Evolutionary conservation across 2,329 filamentous ascomycete species (phyloP).

Genomic region (Fusarium globosum): DNA sequence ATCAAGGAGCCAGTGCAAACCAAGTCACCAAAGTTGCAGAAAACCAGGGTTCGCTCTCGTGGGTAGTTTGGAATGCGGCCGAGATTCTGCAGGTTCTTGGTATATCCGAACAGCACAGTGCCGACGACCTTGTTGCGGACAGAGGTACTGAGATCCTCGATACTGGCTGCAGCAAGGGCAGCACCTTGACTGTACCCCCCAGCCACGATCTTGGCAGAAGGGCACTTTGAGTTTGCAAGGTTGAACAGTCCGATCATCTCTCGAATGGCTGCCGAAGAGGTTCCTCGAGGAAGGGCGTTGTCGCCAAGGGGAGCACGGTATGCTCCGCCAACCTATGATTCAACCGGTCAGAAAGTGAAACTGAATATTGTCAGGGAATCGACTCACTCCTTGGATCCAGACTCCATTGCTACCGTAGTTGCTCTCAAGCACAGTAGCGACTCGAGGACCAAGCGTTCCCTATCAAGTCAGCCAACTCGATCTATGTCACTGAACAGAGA

Average conservation of each 20-base stretch:
- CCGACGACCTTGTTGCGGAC: slow-evolving; percentile 52
- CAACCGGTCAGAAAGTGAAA: rapidly evolving
- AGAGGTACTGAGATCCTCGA: slow-evolving; percentile 48
- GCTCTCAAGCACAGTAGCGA: slow-evolving; percentile 45
- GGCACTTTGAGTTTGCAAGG: slow-evolving; percentile 56
- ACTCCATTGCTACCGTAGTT: slow-evolving; percentile 42
- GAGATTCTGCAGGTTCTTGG: slow-evolving; percentile 55
- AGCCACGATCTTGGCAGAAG: slow-evolving; percentile 55
- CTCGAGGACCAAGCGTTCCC: slow-evolving; percentile 47
- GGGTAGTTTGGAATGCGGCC: slow-evolving; percentile 55
- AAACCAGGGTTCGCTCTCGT: slow-evolving; percentile 48
- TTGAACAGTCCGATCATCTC: slow-evolving; percentile 56
- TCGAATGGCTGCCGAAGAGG: slow-evolving; percentile 51
- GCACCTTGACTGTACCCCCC: slow-evolving; percentile 57
- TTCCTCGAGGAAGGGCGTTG: slow-evolving; percentile 54
- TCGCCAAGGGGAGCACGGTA: slow-evolving; percentile 52
- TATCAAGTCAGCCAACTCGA: background rate
- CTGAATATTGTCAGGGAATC: no score
- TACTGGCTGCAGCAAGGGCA: slow-evolving; percentile 55
- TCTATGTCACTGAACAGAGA: rapidly evolving
- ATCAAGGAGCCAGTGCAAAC: slow-evolving; percentile 53
- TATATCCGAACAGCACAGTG: slow-evolving; percentile 54
- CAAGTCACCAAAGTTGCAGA: slow-evolving; percentile 50
- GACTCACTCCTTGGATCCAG: slow-evolving; percentile 57
- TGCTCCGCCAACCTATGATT: slow-evolving; percentile 36